Evolutionary conservation across 306 rosid species (phyloP).

Genomic region (Prunus mongolica): DNA sequence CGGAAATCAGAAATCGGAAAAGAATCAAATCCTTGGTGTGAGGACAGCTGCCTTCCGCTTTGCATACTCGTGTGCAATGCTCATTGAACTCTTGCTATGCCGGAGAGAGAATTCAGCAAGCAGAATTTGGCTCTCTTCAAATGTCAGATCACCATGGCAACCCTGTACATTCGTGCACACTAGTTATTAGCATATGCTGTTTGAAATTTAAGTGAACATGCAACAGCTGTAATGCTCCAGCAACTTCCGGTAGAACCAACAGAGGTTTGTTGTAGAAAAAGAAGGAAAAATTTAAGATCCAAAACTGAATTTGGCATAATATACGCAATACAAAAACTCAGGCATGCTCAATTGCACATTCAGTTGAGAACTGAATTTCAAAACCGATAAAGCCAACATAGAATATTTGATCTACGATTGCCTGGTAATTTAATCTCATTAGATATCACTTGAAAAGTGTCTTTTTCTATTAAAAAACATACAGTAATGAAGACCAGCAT

Average conservation of each 20-base stretch:
- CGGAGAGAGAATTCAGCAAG: constrained; percentile 82
- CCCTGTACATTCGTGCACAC: constrained; percentile 48
- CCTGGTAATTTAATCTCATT: neutral
- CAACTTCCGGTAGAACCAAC: too few species aligned
- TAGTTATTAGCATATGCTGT: neutral
- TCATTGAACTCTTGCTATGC: constrained; percentile 61
- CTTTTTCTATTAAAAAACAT: too few species aligned
- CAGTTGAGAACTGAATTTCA: neutral
- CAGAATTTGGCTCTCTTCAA: constrained; percentile 66
- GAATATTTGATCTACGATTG: neutral
- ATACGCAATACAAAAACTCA: neutral
- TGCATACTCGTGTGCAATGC: constrained; percentile 60
- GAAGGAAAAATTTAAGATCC: too few species aligned
- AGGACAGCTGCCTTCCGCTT: constrained; percentile 48
- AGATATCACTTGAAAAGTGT: neutral
- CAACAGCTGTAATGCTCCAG: too few species aligned
- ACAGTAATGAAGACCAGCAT: neutral
- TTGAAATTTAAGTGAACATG: neutral
- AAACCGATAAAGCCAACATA: neutral
- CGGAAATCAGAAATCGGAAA: neutral
- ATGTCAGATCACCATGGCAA: constrained; percentile 68
- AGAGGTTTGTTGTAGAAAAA: too few species aligned
- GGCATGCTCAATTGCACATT: neutral
- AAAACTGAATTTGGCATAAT: neutral
- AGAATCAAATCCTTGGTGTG: constrained; percentile 17